A percentile compares a stretch with the other conserved stretches of the same genome.
Conservation (phyloP, 2,329 filamentous ascomycete genomes). For the Sordariomycetes sp. region DNA sequence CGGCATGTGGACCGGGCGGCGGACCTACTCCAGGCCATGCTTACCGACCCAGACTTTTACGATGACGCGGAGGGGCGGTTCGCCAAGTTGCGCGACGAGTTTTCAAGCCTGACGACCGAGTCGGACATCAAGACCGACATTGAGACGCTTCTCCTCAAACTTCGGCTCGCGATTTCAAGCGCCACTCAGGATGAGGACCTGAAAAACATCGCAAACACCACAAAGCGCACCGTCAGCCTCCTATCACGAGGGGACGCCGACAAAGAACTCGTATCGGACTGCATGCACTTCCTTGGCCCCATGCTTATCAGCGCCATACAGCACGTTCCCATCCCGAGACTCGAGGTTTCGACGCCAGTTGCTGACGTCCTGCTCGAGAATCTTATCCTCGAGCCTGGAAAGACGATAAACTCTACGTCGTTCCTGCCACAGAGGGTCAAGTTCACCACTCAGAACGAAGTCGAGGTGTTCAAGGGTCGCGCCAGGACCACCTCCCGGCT, state of each 20-base stretch:
- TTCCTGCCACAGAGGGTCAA: constrained; percentile 80
- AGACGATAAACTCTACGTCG: constrained; percentile 70
- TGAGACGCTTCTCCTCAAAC: constrained; percentile 56
- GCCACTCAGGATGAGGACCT: constrained; percentile 62
- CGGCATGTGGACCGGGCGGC: constrained; percentile 60
- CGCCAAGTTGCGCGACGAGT: constrained; percentile 34
- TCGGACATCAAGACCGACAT: constrained; percentile 61
- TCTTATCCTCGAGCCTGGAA: constrained; percentile 76
- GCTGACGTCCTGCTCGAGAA: constrained; percentile 84
- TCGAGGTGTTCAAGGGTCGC: constrained; percentile 70
- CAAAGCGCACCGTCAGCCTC: constrained; percentile 53
- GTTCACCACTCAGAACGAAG: constrained; percentile 71
- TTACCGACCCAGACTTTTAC: constrained; percentile 79
- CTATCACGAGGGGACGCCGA: constrained; percentile 57
- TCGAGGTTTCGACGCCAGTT: constrained; percentile 76
- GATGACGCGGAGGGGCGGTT: constrained; percentile 52
- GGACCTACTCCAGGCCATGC: constrained; percentile 62
- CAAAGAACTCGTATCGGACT: constrained; percentile 59
- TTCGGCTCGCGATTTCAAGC: constrained; percentile 53
- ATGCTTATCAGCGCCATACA: constrained; percentile 65
- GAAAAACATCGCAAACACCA: constrained; percentile 52
- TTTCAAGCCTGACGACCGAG: constrained; percentile 51
- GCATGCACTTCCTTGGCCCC: constrained; percentile 70
- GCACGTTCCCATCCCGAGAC: constrained; percentile 75
- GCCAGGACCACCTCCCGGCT: constrained; percentile 45